Base-by-base conservation (phyloP, 495 filamentous ascomycete species). In the Rusavskia elegans region DNA sequence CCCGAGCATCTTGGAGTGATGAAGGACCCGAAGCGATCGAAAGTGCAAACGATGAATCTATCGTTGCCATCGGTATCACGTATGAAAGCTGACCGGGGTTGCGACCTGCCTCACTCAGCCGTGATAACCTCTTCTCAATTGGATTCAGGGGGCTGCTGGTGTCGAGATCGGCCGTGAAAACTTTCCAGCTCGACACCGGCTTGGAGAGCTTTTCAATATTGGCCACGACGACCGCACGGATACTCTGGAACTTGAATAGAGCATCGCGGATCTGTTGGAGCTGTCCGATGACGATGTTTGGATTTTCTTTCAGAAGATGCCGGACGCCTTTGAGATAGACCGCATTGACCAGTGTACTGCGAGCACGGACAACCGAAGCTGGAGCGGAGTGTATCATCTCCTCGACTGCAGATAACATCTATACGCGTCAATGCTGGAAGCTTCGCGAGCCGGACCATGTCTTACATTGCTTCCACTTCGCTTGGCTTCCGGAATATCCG, bases 401-500 rank as follows among this genome's bases (percentile, higher is more conserved):
- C 55, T 88, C 83, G 8, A 94, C 84, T n/a, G 85, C 81, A 45
- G 64, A 64, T 3, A 75, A 66, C 85, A 90, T 89, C 55, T 66
- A 53, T 1, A 29, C 16, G n/a, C 5, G 35, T 52, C 37, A 52
- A 37, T 9, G 14, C 17, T 20, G 32, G 32, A 35, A 35, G 32
- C 32, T 35, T 35, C 32, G 32, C 32, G 32, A 35, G 16, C 19
- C 19, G 19, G 63, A 65, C 35, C 70, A 65, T 69, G 13, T 13
- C 50, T 52, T 44, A 81, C 79, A 52, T 76, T 74, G 54, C 85
- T 80, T 25, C 93, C 92, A 55, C 80, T 84, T 19, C 92, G 82
- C 75, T 97, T 99, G 51, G 83, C 74, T 55, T 97, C 89, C 3
- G 92, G 92, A 27, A 99, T 83, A 61, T 96, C 92, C 10, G 89